A percentile compares a stretch with the other conserved stretches of the same genome.
Evolutionary conservation across 352 stramenopile species (phyloP).

Genomic region (Blastocystis sp.): DNA sequence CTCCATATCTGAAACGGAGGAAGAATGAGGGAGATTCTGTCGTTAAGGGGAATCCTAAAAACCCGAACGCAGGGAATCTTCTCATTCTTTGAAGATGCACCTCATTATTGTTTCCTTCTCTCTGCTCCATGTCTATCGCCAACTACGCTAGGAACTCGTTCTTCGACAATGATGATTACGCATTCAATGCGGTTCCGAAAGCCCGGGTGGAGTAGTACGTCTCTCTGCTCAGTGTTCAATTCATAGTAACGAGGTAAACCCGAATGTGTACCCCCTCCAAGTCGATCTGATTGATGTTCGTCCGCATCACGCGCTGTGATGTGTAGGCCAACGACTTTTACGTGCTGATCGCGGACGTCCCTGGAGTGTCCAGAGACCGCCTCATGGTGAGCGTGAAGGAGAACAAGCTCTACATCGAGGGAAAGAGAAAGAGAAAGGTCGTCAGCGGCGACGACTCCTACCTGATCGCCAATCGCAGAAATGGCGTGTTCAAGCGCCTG

Average conservation of each 20-base stretch:
- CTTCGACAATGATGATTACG: constrained; percentile 64
- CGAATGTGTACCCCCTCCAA: constrained; percentile 44
- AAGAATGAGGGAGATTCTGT: not conserved
- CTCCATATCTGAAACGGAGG: not conserved
- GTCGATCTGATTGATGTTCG: constrained; percentile 64
- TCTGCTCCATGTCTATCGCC: constrained; percentile 36
- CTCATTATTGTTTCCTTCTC: not conserved
- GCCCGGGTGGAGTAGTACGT: not conserved
- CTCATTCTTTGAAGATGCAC: not conserved
- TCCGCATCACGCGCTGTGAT: not conserved
- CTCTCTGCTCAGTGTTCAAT: not conserved
- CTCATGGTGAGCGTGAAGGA: constrained; percentile 64
- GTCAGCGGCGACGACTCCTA: constrained; percentile 50
- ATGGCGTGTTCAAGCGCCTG: constrained; percentile 62
- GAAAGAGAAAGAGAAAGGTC: constrained; percentile 70
- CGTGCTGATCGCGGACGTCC: constrained; percentile 64
- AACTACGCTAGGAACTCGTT: constrained; percentile 56
- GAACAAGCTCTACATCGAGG: constrained; percentile 68
- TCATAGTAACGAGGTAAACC: constrained; percentile 57
- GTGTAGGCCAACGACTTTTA: constrained; percentile 46
- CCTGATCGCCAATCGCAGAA: constrained; percentile 46
- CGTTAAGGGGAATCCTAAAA: not conserved
- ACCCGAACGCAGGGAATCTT: not conserved
- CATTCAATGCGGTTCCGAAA: constrained; percentile 31
- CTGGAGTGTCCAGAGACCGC: constrained; percentile 64